Evolutionary conservation across 257 asterid genomes (phyloP).

Genomic region (Primulina eburnea): DNA sequence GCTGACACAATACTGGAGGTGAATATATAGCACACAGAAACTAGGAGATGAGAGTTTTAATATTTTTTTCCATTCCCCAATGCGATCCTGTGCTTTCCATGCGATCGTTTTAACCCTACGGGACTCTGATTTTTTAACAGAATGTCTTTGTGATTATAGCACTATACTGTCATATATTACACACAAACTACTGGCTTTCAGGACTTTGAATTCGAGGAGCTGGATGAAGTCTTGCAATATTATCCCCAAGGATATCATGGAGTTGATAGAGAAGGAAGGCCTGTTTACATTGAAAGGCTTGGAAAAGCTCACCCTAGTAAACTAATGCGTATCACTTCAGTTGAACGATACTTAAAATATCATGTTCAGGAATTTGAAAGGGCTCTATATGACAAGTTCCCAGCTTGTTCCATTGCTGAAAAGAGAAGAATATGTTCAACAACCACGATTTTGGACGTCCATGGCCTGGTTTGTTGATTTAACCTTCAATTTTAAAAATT

Average conservation of each 20-base stretch:
- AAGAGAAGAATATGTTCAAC: slow-evolving; percentile 74
- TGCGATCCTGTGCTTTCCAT: slow-evolving; percentile 16
- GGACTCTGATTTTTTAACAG: background rate
- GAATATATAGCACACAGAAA: slow-evolving; percentile 19
- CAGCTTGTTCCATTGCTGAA: slow-evolving; percentile 90
- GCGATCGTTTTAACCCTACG: background rate
- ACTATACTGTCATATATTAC: slow-evolving; percentile 13
- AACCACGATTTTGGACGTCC: slow-evolving; percentile 87
- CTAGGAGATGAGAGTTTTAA: slow-evolving; percentile 9
- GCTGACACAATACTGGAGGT: slow-evolving; percentile 92
- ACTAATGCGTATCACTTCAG: slow-evolving; percentile 68
- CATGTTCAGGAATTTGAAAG: slow-evolving; percentile 95
- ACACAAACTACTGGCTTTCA: slow-evolving; percentile 32
- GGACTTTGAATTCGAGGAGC: slow-evolving; percentile 85
- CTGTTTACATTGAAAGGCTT: slow-evolving; percentile 91
- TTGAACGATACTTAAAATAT: slow-evolving; percentile 76
- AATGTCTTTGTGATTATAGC: background rate
- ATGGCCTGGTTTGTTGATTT: slow-evolving; percentile 76
- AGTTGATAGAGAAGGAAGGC: slow-evolving; percentile 95
- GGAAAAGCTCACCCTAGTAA: slow-evolving; percentile 88
- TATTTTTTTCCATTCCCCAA: slow-evolving; percentile 12
- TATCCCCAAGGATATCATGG: slow-evolving; percentile 99
- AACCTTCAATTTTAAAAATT: slow-evolving; percentile 5
- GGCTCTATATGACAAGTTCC: slow-evolving; percentile 77
- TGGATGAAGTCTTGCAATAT: slow-evolving; percentile 80